Evolutionary conservation across 176 grass and related monocot genomes (phyloP), one percentile per base, ranked within the genome.

Genomic region (Raddia distichophylla): DNA sequence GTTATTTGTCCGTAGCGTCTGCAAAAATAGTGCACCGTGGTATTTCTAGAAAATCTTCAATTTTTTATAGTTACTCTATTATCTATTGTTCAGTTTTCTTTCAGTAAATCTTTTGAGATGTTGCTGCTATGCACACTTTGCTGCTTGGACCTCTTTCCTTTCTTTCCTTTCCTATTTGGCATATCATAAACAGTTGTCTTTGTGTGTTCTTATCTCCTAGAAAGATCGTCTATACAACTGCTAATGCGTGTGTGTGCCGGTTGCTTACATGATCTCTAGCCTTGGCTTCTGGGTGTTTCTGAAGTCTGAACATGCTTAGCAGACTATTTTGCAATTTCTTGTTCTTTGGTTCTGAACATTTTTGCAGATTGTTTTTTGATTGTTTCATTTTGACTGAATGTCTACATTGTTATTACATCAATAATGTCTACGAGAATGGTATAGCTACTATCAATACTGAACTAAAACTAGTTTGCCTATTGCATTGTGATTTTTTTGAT

Each of bases 1-100:
- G 13, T 60, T 87, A 51, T 51, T 67, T 76, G 16, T 62, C 68
- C 19, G 45, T 40, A 61, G 33, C 2, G 51, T 75, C 18, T 64
- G 8, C 4, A 56, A 72, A 79, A 42, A 44, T 15, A 14, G 33
- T 62, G 46, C 33, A 40, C 16, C 18, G 60, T 76, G 13, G 22
- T 67, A 45, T 66, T 65, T 81, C 3, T 75, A 5, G 45, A 22
- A 52, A 18, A n/a, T 22, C 13, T 33, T 45, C 33, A 8, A 53
- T 52, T 53, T 27, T 7, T 9, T 50, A 18, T 69, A 47, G 10
- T 11, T 48, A 47, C 8, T 22, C 49, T 61, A 3, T 4, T 48
- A 40, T 84, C 14, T 51, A 19, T 0, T 35, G 8, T 76, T 84
- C 2, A 48, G 8, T 67, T 57, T 44, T 32, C 37, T 7, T 13